Evolutionary conservation across 352 stramenopile genomes (phyloP), one percentile per base, ranked within the genome.

Genomic region (Phytophthora cactorum): DNA sequence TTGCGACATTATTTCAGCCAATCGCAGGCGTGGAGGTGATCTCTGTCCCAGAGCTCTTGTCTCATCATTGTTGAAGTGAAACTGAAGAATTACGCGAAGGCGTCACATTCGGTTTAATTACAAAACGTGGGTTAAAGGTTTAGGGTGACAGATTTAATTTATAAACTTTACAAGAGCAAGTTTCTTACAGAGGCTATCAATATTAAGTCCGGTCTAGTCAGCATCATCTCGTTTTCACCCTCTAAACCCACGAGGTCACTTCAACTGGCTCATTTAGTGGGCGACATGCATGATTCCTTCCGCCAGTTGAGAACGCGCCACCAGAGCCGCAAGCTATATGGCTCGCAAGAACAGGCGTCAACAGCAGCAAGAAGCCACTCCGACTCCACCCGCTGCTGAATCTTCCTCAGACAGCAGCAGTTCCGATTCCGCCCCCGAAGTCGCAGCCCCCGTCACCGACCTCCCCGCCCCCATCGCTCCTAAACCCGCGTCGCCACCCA

Each of bases 281-380:
- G 41, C 41, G 41, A 22, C 31, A 41, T 38, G 9, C 12, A 43
- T 43, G 36, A 52, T 44, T 59, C 57, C 55, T 63, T 66, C 46
- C 27, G 46, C 56, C 74, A 82, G 70, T 73, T 77, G 51, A 69
- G 63, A 74, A 66, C 60, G 45, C 51, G 22, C 46, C 54, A 43
- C 29, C 66, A 68, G 17, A 52, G n/a, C 58, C 53, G 34, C 49
- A 74, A 70, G 58, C 54, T 67, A 52, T 67, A 77, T 82, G 74
- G 61, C 54, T 39, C 70, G 73, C 50, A 77, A 67, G 65, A 46
- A 63, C 54, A 77, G 71, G 46, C 70, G 66, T 29, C 63, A 64
- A 65, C 65, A 70, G 45, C 52, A 54, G 22, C 38, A 56, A 52
- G 41, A 39, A 57, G 39, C 68, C 17, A 57, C 67, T 57, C 12